Conservation (phyloP, 139 green algal species). For the Trebouxia sp. region DNA sequence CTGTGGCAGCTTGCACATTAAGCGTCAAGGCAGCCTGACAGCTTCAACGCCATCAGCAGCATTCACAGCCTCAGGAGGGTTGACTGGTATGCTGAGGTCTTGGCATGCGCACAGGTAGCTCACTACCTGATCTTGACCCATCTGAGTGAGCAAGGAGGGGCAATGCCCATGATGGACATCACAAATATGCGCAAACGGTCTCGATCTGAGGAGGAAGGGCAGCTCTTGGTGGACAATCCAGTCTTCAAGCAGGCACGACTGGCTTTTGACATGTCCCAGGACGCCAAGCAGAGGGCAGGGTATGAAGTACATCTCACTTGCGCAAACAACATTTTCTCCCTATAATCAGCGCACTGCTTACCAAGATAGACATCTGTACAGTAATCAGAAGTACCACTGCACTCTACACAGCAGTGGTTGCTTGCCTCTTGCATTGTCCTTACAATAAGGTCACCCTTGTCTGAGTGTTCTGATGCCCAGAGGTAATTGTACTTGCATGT, state of each 20-base stretch:
- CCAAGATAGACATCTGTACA: no score
- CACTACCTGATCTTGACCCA: constrained; percentile 71
- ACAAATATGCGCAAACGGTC: neutral
- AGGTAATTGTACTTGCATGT: no score
- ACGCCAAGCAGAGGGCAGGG: neutral
- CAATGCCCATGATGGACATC: constrained; percentile 36
- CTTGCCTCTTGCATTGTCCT: no score
- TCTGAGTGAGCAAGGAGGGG: constrained; percentile 38
- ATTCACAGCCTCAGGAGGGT: neutral
- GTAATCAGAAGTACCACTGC: no score
- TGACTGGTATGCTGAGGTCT: neutral
- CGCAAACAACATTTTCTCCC: neutral
- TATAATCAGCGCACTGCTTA: no score
- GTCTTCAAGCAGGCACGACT: constrained; percentile 4
- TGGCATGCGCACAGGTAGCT: constrained; percentile 39
- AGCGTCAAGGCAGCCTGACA: no score
- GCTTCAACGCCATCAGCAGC: no score
- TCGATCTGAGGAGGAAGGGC: neutral
- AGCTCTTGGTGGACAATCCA: neutral
- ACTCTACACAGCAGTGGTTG: no score
- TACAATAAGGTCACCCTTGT: no score
- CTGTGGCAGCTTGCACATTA: no score
- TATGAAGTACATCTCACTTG: neutral
- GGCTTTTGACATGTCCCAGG: neutral
- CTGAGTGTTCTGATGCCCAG: no score